A percentile compares a stretch with the other conserved stretches of the same genome.
phyloP scores from a whole-genome alignment of 306 rosid species.

The Vicia faba region DNA sequence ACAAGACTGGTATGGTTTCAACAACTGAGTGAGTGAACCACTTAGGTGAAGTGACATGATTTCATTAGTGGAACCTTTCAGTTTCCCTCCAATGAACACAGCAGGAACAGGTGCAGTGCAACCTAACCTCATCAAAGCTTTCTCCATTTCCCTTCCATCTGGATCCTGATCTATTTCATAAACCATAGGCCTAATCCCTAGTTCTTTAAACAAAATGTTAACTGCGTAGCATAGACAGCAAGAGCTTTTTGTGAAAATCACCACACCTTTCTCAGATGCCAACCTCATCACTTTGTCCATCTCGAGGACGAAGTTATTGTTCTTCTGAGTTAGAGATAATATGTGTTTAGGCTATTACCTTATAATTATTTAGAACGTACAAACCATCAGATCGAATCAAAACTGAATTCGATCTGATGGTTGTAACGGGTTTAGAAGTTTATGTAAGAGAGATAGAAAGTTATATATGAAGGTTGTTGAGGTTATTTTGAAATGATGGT shows the following conservation, averaged over 20 bases:
- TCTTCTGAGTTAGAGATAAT: too few species aligned
- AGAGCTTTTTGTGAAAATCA: conserved; percentile 92
- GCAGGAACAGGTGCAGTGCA: conserved; percentile 76
- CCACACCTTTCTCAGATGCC: conserved; percentile 82
- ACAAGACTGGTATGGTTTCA: conserved; percentile 54
- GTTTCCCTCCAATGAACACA: conserved; percentile 85
- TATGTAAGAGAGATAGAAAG: conserved; percentile 46
- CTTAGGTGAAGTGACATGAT: conserved; percentile 95
- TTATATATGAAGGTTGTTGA: conserved; percentile 43
- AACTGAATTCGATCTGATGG: conserved; percentile 58
- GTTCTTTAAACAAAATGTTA: conserved; percentile 67
- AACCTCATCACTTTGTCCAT: conserved; percentile 89
- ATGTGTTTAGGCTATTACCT: too few species aligned
- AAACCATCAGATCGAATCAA: conserved; percentile 70
- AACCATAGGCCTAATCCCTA: conserved; percentile 59
- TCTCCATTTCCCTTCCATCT: conserved; percentile 90
- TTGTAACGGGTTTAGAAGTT: too few species aligned
- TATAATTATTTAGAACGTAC: too few species aligned
- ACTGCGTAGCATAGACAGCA: conserved; percentile 93
- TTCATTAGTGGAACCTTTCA: conserved; percentile 90
- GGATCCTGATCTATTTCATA: conserved; percentile 87
- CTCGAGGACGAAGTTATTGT: conserved; percentile 23
- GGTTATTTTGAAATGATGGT: conserved; percentile 55
- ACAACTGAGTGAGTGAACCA: conserved; percentile 61
- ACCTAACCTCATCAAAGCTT: conserved; percentile 69